phyloP scores from a whole-genome alignment of 148 eudicot species.

The Nyssa sinensis region DNA sequence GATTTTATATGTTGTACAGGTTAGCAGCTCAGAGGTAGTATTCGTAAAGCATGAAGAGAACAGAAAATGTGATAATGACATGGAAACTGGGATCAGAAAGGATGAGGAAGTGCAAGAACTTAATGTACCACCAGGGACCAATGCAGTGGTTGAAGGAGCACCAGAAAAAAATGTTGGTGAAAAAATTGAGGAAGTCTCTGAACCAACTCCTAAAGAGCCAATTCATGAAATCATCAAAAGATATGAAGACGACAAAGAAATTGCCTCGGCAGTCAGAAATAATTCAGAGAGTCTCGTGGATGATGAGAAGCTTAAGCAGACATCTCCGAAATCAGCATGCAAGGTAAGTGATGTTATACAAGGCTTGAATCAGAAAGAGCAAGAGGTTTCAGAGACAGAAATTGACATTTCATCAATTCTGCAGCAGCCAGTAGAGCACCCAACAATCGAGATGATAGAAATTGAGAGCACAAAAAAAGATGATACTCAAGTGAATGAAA shows the following conservation, averaged over 20 bases:
- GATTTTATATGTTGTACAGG: no score
- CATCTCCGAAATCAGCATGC: conserved; percentile 2
- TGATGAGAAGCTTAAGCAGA: conserved; percentile 3
- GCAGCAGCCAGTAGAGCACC: conserved; percentile 34
- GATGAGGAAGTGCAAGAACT: not conserved
- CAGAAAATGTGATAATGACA: not conserved
- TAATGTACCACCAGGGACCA: conserved; percentile 6
- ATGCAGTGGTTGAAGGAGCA: conserved; percentile 15
- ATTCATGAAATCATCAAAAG: conserved; percentile 2
- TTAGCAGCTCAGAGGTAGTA: no score
- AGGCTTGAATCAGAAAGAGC: conserved; percentile 12
- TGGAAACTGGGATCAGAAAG: conserved; percentile 10
- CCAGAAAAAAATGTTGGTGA: not conserved
- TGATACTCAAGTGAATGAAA: conserved; percentile 3
- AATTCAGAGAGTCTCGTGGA: conserved; percentile 7
- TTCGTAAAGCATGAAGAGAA: conserved; percentile 11
- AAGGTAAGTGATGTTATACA: not conserved
- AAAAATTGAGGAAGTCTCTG: not conserved
- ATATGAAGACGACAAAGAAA: conserved; percentile 3
- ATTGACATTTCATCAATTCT: conserved; percentile 5
- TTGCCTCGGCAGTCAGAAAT: not conserved
- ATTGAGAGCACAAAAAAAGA: not conserved
- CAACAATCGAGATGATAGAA: conserved; percentile 1
- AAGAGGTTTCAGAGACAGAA: conserved; percentile 5
- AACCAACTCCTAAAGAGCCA: conserved; percentile 14